A percentile compares a stretch with the other conserved stretches of the same genome.
Evolutionary conservation across 208 protist genomes (phyloP).

Genomic region (Wallacemonas collosoma): DNA sequence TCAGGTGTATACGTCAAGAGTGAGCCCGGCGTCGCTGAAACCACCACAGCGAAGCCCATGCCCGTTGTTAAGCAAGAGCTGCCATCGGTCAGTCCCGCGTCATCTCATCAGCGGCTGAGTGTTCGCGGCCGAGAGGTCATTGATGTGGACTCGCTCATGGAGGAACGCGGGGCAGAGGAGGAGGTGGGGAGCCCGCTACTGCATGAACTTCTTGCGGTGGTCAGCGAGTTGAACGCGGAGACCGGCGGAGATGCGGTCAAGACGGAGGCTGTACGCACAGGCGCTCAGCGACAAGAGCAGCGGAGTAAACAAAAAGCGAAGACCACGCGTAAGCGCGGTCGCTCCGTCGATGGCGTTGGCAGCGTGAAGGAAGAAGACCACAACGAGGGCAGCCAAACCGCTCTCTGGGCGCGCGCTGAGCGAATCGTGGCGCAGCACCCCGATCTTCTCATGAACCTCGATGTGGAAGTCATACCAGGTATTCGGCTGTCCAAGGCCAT

Average conservation of each 20-base stretch:
- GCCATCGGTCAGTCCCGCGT: neutral
- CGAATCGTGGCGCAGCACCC: neutral
- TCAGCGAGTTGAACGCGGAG: neutral
- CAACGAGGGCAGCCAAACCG: neutral
- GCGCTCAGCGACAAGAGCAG: neutral
- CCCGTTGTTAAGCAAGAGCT: neutral
- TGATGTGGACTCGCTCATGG: slow-evolving; percentile 82
- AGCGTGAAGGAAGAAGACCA: neutral
- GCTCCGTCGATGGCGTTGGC: neutral
- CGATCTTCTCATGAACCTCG: slow-evolving; percentile 3
- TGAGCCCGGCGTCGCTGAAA: neutral
- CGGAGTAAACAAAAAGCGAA: neutral
- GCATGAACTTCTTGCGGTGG: neutral
- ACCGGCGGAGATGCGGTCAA: neutral
- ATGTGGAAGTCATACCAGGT: slow-evolving; percentile 36
- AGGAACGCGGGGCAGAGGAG: slow-evolving; percentile 38
- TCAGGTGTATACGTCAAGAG: neutral
- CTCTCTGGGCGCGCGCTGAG: slow-evolving; percentile 1
- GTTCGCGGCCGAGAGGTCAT: slow-evolving; percentile 37
- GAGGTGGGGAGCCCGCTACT: slow-evolving; percentile 12
- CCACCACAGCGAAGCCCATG: neutral
- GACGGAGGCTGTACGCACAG: neutral
- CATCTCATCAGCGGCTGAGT: neutral
- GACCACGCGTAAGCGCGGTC: neutral
- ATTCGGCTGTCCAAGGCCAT: slow-evolving; percentile 46